Evolutionary conservation across 805 yeast species (phyloP).

Genomic region (Candida peoriensis): DNA sequence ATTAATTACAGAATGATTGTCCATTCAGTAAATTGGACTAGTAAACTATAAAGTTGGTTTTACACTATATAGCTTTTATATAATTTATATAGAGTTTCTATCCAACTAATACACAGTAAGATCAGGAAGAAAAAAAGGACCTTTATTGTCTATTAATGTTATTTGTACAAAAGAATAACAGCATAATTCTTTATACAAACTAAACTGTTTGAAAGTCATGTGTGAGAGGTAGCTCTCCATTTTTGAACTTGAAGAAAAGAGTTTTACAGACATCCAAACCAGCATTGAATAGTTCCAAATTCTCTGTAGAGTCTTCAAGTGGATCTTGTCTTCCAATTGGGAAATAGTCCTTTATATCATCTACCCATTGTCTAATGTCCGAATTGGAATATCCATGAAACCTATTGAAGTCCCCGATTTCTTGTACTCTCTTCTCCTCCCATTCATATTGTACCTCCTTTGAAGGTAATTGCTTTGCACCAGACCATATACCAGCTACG

Average conservation of each 20-base stretch:
- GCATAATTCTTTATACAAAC: too few relatives aligned
- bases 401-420: slow-evolving; percentile 17
- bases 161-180: too few relatives aligned
- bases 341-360: slow-evolving; percentile 19
- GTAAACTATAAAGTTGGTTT: too few relatives aligned
- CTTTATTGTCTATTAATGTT: too few relatives aligned
- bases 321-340: slow-evolving; percentile 27
- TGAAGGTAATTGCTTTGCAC: slow-evolving; percentile 33
- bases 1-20: too few relatives aligned
- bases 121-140: too few relatives aligned
- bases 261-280: slow-evolving; percentile 1
- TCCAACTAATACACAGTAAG: too few relatives aligned
- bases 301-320: slow-evolving; percentile 10
- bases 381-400: slow-evolving; percentile 28
- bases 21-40: too few relatives aligned
- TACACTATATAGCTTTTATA: too few relatives aligned
- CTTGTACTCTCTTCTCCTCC: slow-evolving; percentile 24
- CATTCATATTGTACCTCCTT: slow-evolving; percentile 34
- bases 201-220: too few relatives aligned
- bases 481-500: slow-evolving; percentile 53
- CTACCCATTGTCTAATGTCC: slow-evolving; percentile 22
- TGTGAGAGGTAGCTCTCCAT: slow-evolving; percentile 1
- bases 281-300: background rate
- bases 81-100: too few relatives aligned
- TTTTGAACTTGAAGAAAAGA: background rate